A percentile compares a stretch with the other conserved stretches of the same genome.
Conservation (phyloP, 495 filamentous ascomycete species). For the Xylaria scruposa region DNA sequence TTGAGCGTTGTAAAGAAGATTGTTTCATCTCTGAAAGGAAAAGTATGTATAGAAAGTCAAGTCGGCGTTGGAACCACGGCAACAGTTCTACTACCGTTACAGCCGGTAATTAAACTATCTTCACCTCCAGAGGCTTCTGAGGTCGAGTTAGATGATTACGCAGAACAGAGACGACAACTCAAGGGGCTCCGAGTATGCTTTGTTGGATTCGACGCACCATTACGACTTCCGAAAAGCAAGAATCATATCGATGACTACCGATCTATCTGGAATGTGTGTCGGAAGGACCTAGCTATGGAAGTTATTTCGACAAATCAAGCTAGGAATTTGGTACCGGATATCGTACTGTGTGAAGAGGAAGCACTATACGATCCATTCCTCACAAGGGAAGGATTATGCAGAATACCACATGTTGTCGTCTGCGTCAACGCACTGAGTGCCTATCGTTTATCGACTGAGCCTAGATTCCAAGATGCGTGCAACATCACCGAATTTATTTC, state of each 20-base stretch:
- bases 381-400: not conserved
- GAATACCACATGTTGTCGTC: conserved; percentile 28
- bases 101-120: conserved; percentile 17
- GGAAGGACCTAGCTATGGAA: conserved; percentile 37
- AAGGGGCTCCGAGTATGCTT: conserved; percentile 43
- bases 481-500: conserved; percentile 37
- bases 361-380: conserved; percentile 10
- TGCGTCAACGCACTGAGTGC: conserved; percentile 40
- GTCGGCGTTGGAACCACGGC: conserved; percentile 65
- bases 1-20: conserved; percentile 72
- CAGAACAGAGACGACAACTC: conserved; percentile 44
- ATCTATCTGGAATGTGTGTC: conserved; percentile 37
- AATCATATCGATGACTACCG: conserved; percentile 31
- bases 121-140: not conserved
- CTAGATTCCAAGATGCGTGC: conserved; percentile 29
- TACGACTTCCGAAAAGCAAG: conserved; percentile 35
- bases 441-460: conserved; percentile 28
- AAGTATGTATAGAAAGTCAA: conserved; percentile 64
- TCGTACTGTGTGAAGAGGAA: conserved; percentile 31
- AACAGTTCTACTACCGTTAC: conserved; percentile 57
- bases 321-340: conserved; percentile 23
- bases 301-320: conserved; percentile 26
- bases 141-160: conserved; percentile 33
- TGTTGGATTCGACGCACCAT: conserved; percentile 38
- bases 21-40: conserved; percentile 62